Evolutionary conservation across 179 eudicot genomes (phyloP).

Genomic region (Corrigiola litoralis): DNA sequence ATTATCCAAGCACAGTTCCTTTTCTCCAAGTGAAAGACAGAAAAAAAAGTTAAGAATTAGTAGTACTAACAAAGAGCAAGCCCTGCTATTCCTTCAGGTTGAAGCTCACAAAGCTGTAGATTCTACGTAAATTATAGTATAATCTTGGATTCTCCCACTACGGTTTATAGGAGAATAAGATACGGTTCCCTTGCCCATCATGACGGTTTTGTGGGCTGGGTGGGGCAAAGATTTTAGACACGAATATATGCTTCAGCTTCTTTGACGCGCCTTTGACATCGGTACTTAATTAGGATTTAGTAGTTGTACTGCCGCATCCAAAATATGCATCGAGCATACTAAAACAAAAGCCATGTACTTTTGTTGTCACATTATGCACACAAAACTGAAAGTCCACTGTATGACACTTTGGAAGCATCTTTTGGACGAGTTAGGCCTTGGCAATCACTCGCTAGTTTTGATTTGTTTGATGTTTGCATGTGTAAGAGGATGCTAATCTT

Average conservation of each 20-base stretch:
- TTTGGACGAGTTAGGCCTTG: not conserved
- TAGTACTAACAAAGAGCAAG: too few species aligned
- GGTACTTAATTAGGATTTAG: not conserved
- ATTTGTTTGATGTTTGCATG: not conserved
- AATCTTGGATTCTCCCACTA: not conserved
- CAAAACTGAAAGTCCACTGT: constrained; percentile 12
- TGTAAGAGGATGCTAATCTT: not conserved
- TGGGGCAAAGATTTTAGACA: too few species aligned
- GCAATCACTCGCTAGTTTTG: not conserved
- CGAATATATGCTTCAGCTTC: constrained; percentile 16
- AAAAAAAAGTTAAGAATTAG: too few species aligned
- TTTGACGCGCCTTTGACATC: not conserved
- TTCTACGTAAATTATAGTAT: too few species aligned
- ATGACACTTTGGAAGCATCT: constrained; percentile 3
- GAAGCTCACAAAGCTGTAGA: too few species aligned
- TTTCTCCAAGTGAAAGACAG: too few species aligned
- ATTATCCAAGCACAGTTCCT: too few species aligned
- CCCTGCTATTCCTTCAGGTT: too few species aligned
- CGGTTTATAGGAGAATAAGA: constrained; percentile 6
- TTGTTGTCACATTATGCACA: constrained; percentile 1
- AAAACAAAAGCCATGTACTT: constrained; percentile 1
- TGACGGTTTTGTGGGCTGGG: not conserved
- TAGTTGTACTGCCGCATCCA: not conserved
- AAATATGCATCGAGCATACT: not conserved
- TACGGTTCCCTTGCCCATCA: not conserved